Base-by-base conservation (phyloP, 345 rosid genomes). In the Salix suchowensis region DNA sequence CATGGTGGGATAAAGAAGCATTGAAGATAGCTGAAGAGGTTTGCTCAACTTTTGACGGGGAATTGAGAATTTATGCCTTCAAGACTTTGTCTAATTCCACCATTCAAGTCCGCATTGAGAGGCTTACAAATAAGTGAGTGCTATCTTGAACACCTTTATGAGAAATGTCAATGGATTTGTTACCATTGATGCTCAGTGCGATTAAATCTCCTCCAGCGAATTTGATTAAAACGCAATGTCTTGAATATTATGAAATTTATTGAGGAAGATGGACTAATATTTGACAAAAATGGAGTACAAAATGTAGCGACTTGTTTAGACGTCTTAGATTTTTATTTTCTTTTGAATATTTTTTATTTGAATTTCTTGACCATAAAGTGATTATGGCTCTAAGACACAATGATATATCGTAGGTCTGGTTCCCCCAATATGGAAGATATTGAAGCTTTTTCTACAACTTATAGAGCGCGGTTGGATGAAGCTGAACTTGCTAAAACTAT, bases 1-100 rank as follows among this genome's bases (percentile, higher is more conserved):
- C 94, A 65, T 76, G 87, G 88, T 90, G 97, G 97, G 98, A 95
- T 60, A 89, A 91, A 80, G 89, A 90, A 85, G 97, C 93, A 64
- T 81, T 95, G 30, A 42, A 84, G 8, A 80, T 91, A 79, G 94
- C 93, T 28, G 88, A 89, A 75, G 80, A 82, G 75, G 93, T 85
- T 21, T 86, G 88, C 39, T 79, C 75, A 34, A 88, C 91, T 32
- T 91, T 95, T 60, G 85, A 88, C 50, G 96, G 94, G 3, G 92
- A 89, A 28, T 77, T 92, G 79, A 86, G 86, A 65, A 81, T 95
- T 37, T 93, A 95, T 79, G 97, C 97, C 5, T 95, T 95, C 79
- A 95, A 82, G 81, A 91, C 96, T 24, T 76, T 90, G 73, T 67
- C 79, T 1, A 91, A 93, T 83, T 89, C 87, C 75, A 81, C 85